Conservation (phyloP, 345 rosid species). For the Citrus mangshanensis region DNA sequence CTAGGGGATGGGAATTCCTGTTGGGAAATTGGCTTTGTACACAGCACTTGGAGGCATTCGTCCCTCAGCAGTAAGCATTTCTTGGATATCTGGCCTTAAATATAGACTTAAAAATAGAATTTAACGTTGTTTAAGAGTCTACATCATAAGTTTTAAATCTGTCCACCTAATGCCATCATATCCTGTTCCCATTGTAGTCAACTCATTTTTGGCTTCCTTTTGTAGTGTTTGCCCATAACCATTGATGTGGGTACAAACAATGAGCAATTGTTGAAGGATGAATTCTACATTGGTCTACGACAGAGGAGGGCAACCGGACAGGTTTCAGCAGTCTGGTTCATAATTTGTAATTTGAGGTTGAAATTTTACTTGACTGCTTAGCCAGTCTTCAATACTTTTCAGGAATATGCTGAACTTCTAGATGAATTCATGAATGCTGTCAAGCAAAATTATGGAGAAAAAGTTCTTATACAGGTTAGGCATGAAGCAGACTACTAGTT, state of each 20-base stretch:
- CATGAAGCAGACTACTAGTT: not conserved
- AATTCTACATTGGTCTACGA: slow-evolving; percentile 80
- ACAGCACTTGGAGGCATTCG: slow-evolving; percentile 93
- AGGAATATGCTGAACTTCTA: slow-evolving; percentile 80
- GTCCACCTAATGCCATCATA: not conserved
- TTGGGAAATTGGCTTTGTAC: slow-evolving; percentile 76
- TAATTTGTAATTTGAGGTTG: not conserved
- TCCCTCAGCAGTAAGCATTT: slow-evolving; percentile 71
- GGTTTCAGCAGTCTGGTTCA: slow-evolving; percentile 34
- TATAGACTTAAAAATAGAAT: not conserved
- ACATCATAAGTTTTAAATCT: not conserved
- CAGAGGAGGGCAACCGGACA: slow-evolving; percentile 80
- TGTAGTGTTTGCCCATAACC: slow-evolving; percentile 81
- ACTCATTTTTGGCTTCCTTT: not conserved
- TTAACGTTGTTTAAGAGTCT: not conserved
- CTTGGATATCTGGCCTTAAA: not conserved
- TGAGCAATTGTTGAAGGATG: slow-evolving; percentile 72
- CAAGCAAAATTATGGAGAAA: slow-evolving; percentile 90
- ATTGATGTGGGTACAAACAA: slow-evolving; percentile 94
- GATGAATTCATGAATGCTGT: slow-evolving; percentile 88
- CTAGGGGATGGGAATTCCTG: slow-evolving; percentile 95
- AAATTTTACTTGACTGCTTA: not conserved
- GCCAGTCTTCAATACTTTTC: slow-evolving; percentile 15
- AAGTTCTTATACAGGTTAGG: slow-evolving; percentile 76
- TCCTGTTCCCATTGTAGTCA: not conserved